Evolutionary conservation across 1,284 basidiomycete species (phyloP).

Genomic region (Puccinia coronata): DNA sequence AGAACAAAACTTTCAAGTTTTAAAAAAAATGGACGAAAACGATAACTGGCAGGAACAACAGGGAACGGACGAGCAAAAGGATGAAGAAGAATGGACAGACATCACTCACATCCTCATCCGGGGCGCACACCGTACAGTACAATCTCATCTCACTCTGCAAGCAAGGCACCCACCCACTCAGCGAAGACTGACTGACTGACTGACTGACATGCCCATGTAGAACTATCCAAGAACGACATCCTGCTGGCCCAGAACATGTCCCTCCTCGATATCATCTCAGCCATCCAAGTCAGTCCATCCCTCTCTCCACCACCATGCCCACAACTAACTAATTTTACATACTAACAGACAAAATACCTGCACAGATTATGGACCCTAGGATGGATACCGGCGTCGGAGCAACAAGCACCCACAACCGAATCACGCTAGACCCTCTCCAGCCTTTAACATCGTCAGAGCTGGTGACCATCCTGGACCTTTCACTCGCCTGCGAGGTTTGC

Average conservation of each 20-base stretch:
- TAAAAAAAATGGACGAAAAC: no score
- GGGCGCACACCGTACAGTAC: conserved; percentile 45
- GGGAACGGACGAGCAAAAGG: background rate
- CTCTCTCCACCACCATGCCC: background rate
- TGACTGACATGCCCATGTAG: background rate
- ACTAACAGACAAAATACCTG: conserved; percentile 42
- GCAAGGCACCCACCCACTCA: background rate
- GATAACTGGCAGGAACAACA: no score
- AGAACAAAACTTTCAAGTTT: no score
- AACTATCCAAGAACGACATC: conserved; percentile 19
- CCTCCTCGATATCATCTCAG: conserved; percentile 43
- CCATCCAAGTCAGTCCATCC: conserved; percentile 23
- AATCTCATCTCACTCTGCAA: conserved; percentile 33
- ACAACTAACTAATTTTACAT: conserved; percentile 10
- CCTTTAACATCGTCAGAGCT: conserved; percentile 72
- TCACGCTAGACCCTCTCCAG: conserved; percentile 67
- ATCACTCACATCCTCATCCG: conserved; percentile 22
- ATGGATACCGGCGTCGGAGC: conserved; percentile 77
- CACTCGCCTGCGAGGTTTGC: conserved; percentile 75
- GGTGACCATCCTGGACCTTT: conserved; percentile 81
- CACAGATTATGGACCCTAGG: conserved; percentile 80
- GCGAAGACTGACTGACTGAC: conserved; percentile 2
- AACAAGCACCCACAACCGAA: conserved; percentile 30
- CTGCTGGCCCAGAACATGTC: background rate
- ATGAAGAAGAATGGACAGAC: conserved; percentile 19